A percentile compares a stretch with the other conserved stretches of the same genome.
Evolutionary conservation across 2,329 filamentous ascomycete genomes (phyloP).

Genomic region (Orbilia javanica): DNA sequence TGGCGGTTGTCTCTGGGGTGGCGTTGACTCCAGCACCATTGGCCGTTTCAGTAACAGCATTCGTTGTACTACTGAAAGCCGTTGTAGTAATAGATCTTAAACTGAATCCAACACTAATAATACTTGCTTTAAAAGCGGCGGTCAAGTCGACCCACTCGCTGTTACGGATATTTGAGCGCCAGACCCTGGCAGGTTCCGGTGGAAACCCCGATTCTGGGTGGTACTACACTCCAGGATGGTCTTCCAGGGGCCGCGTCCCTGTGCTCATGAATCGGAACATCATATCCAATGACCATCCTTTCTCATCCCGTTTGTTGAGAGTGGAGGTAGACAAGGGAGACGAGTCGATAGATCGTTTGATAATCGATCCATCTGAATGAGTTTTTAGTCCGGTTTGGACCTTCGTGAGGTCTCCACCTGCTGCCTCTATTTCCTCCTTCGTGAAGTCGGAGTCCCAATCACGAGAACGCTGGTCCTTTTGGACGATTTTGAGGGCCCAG

Average conservation of each 20-base stretch:
- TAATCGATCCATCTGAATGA: conserved; percentile 35
- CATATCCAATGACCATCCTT: conserved; percentile 50
- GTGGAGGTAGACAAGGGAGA: conserved; percentile 3
- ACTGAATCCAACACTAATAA: no score
- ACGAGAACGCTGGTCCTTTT: conserved; percentile 40
- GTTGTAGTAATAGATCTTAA: no score
- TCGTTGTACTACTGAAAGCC: not conserved
- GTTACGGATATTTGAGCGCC: not conserved
- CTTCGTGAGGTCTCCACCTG: conserved; percentile 36
- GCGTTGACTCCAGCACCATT: not conserved
- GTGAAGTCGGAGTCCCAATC: conserved; percentile 58
- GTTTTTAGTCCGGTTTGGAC: conserved; percentile 47
- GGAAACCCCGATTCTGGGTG: not conserved
- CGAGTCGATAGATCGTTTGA: conserved; percentile 38
- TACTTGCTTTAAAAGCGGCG: no score
- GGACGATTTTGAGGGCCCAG: conserved; percentile 53
- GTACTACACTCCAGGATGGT: conserved; percentile 18
- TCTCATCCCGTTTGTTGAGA: conserved; percentile 40
- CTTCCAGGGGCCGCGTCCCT: conserved; percentile 32
- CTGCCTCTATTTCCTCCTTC: conserved; percentile 41
- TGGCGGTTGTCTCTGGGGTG: no score
- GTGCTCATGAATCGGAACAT: conserved; percentile 57
- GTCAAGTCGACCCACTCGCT: not conserved
- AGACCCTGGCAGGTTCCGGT: not conserved
- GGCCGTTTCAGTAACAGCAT: not conserved